Evolutionary conservation across 2,329 filamentous ascomycete species (phyloP).

Genomic region (Biscogniauxia mediterranea): DNA sequence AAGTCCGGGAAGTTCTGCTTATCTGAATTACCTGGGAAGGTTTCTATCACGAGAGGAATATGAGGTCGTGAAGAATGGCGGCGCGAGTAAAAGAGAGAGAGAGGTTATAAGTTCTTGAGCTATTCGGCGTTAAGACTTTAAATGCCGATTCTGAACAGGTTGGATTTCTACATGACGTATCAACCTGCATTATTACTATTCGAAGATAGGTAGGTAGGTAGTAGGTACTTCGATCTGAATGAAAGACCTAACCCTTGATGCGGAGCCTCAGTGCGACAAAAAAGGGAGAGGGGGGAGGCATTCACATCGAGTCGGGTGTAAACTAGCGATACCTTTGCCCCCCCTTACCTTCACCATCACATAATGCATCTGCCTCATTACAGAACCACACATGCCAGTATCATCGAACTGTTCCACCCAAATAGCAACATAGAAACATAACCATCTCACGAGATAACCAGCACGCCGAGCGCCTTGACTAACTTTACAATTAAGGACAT

Average conservation of each 20-base stretch:
- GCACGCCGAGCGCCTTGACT: conserved; percentile 14
- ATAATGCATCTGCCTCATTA: background rate
- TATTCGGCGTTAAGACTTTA: conserved; percentile 23
- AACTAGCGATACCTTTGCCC: no score
- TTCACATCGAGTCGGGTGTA: no score
- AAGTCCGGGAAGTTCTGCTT: no score
- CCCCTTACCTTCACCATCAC: no score
- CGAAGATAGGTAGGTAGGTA: no score
- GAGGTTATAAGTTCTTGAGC: background rate
- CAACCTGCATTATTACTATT: no score
- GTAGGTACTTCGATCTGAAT: no score
- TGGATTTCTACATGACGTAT: conserved; percentile 9
- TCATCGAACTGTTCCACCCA: background rate
- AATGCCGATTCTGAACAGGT: conserved; percentile 12
- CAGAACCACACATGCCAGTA: background rate
- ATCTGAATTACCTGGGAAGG: no score
- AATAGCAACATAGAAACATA: background rate
- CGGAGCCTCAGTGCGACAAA: background rate
- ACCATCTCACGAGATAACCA: conserved; percentile 6
- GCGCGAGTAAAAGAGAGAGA: no score
- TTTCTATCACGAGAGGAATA: no score
- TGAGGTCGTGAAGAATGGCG: no score
- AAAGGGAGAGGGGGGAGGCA: background rate
- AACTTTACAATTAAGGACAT: background rate
- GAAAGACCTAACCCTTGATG: background rate